Evolutionary conservation across 2,329 filamentous ascomycete species (phyloP).

Genomic region (Colletotrichum sp.): DNA sequence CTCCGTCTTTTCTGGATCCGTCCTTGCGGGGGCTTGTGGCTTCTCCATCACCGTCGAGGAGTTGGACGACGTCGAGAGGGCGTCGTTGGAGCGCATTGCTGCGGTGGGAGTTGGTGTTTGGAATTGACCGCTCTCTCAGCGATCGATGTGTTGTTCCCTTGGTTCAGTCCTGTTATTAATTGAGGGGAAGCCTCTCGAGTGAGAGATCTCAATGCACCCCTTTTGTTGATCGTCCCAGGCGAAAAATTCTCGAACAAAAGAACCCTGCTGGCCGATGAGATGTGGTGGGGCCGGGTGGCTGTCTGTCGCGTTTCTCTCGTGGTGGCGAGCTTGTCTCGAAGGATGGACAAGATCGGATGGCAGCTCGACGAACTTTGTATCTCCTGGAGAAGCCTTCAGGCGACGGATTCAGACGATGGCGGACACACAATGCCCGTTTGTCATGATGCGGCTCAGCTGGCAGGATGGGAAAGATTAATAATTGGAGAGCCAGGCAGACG

Average conservation of each 20-base stretch:
- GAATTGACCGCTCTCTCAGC: background rate
- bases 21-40: background rate
- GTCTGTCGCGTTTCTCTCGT: background rate
- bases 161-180: background rate
- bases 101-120: background rate
- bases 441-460: background rate
- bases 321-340: background rate
- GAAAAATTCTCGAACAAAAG: background rate
- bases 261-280: background rate
- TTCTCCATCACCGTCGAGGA: constrained; percentile 18
- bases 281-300: background rate
- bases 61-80: constrained; percentile 18
- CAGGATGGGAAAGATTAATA: background rate
- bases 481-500: background rate
- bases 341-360: background rate
- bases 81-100: constrained; percentile 5
- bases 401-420: background rate
- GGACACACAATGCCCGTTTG: background rate
- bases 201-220: background rate
- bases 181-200: background rate
- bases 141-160: background rate
- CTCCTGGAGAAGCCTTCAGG: background rate
- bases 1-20: constrained; percentile 13
- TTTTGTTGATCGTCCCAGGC: background rate
- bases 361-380: background rate